Conservation (phyloP, 805 yeast genomes). For the Candida silvicultrix region DNA sequence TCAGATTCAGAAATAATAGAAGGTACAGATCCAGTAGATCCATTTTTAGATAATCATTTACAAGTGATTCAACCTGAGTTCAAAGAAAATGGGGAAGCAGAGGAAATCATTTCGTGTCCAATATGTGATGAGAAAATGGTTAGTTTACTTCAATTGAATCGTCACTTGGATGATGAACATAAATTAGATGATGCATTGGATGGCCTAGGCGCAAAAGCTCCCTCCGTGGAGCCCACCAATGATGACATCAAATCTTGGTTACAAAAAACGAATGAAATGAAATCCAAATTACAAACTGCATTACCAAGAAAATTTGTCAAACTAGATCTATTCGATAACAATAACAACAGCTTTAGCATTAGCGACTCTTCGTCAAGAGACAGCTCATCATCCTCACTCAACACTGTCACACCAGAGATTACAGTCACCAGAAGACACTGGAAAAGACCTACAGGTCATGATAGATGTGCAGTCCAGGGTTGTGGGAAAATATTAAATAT, state of each 20-base stretch:
- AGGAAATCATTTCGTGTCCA: constrained; percentile 43
- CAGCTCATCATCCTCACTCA: constrained; percentile 6
- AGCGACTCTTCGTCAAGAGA: constrained; percentile 10
- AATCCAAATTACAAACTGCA: constrained; percentile 29
- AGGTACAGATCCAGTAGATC: neutral
- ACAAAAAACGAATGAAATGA: constrained; percentile 32
- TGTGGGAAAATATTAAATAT: constrained; percentile 41
- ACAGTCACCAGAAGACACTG: constrained; percentile 47
- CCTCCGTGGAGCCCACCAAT: constrained; percentile 8
- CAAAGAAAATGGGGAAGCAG: constrained; percentile 1
- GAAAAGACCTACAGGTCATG: constrained; percentile 42
- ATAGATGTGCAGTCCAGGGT: constrained; percentile 31
- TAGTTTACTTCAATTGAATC: constrained; percentile 48
- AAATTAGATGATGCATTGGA: constrained; percentile 21
- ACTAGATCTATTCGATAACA: constrained; percentile 44
- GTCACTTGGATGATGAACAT: constrained; percentile 70
- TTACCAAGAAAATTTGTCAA: constrained; percentile 33
- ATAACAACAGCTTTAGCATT: constrained; percentile 8
- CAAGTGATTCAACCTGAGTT: neutral
- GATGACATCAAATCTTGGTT: constrained; percentile 40
- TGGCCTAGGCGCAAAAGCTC: neutral
- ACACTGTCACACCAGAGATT: constrained; percentile 19
- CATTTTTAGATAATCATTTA: neutral
- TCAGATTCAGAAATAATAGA: constrained; percentile 10
- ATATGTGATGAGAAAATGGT: constrained; percentile 60